These are phyloP conservation scores for Rubus parviflorus DNA, from an alignment of 306 rosid species.

Conservation along the genomic window DNA sequence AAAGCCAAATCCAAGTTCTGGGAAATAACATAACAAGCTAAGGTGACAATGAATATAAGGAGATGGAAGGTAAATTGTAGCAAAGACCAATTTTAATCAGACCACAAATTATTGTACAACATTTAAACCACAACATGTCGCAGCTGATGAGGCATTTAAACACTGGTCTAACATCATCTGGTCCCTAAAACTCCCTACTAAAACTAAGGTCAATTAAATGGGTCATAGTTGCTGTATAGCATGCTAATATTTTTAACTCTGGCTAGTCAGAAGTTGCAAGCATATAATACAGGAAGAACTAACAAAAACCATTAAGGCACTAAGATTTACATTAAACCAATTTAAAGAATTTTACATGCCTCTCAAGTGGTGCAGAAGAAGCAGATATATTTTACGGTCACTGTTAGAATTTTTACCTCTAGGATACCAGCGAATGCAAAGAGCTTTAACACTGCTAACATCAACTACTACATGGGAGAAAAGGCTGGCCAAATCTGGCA, in stretches of 20 bases:
- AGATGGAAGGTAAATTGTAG: background rate
- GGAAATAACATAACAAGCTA: background rate
- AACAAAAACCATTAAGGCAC: background rate
- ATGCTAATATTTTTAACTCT: background rate
- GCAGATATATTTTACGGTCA: background rate
- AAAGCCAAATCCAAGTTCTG: background rate
- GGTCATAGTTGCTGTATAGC: background rate
- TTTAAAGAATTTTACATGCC: background rate
- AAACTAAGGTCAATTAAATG: background rate
- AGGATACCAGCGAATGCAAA: slow-evolving; percentile 91
- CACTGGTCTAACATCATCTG: background rate
- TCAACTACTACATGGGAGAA: slow-evolving; percentile 95
- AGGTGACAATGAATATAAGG: background rate
- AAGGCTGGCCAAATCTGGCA: slow-evolving; percentile 89
- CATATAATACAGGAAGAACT: background rate
- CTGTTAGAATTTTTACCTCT: slow-evolving; percentile 46
- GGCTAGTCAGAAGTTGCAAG: background rate
- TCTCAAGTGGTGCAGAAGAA: background rate
- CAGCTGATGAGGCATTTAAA: background rate
- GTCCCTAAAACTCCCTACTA: background rate
- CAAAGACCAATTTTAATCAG: background rate
- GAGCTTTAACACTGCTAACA: slow-evolving; percentile 87
- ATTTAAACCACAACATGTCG: background rate
- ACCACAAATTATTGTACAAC: background rate
- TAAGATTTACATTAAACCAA: background rate